Conservation (phyloP, 1,284 basidiomycete genomes). For the Apiotrichum brassicae region DNA sequence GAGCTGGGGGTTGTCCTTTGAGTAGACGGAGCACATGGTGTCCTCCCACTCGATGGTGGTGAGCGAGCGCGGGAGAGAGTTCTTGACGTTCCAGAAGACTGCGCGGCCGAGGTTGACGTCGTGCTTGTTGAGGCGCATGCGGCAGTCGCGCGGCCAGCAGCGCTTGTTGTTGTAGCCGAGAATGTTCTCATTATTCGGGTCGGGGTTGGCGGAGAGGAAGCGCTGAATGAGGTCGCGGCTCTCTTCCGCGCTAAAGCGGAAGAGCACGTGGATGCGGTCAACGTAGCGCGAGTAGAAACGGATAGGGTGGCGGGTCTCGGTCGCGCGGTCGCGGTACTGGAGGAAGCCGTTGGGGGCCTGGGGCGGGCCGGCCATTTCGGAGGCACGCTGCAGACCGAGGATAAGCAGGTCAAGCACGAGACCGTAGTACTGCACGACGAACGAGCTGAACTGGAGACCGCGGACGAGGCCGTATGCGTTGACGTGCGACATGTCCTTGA, state of each 20-base stretch:
- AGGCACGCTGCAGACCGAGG: slow-evolving; percentile 85
- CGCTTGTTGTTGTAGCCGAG: slow-evolving; percentile 99
- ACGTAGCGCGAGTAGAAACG: slow-evolving; percentile 92
- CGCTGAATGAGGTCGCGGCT: slow-evolving; percentile 96
- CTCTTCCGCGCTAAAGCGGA: slow-evolving; percentile 98
- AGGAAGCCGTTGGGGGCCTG: slow-evolving; percentile 94
- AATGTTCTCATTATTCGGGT: slow-evolving; percentile 97
- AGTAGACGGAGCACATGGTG: slow-evolving; percentile 92
- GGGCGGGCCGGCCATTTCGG: slow-evolving; percentile 94
- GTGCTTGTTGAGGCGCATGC: slow-evolving; percentile 99
- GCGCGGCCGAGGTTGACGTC: slow-evolving; percentile 98
- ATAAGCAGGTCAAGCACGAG: slow-evolving; percentile 85
- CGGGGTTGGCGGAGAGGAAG: slow-evolving; percentile 91
- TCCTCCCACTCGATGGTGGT: slow-evolving; percentile 99
- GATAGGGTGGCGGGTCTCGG: slow-evolving; percentile 90
- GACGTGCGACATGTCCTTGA: slow-evolving; percentile 63
- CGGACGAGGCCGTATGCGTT: slow-evolving; percentile 69
- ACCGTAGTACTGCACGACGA: slow-evolving; percentile 96
- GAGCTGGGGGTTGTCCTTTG: slow-evolving; percentile 94
- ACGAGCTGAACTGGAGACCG: slow-evolving; percentile 91
- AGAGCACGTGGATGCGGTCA: slow-evolving; percentile 86
- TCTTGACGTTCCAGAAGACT: slow-evolving; percentile 99
- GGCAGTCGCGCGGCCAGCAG: slow-evolving; percentile 98
- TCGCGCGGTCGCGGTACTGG: slow-evolving; percentile 85
- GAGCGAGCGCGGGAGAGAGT: slow-evolving; percentile 87